Evolutionary conservation across 2,329 filamentous ascomycete genomes (phyloP), one percentile per base, ranked within the genome.

Genomic region (Hypoxylon sp.): DNA sequence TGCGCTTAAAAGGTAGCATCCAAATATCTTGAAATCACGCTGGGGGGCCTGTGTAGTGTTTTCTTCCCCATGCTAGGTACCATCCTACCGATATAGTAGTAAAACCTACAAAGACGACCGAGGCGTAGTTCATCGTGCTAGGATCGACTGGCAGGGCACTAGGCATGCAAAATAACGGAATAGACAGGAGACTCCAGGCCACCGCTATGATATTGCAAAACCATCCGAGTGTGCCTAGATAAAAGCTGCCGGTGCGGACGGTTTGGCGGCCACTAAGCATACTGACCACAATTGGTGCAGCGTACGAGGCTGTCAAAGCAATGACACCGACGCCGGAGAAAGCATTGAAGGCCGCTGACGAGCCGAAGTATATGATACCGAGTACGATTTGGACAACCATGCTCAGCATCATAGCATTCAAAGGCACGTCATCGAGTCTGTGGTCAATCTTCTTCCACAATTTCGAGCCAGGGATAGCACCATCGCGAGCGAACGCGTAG

Each of bases 161-260:
- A 0, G 90, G 91, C 89, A 92, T 91, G 79, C 89, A 93, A 83
- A 93, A 93, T 14, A 93, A 85, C 1, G 91, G 90, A 57, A 93
- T 87, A 36, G 89, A 90, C 59, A 93, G 84, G 13, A 84, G 72
- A 60, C 88, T 90, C 91, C 91, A 93, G 57, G 81, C 87, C 38
- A 91, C 78, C n/a, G 90, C 83, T 65, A 93, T 75, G 23, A 88
- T 73, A 75, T 93, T 93, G 80, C 84, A 86, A 56, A 89, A 78
- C 43, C 83, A 78, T 43, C 91, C 91, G 17, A 92, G 71, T 11
- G 79, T 76, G 25, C 91, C 91, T 2, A 93, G 85, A 70, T 87
- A 83, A 80, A 90, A 92, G 57, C 80, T 81, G 59, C 83, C 89
- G 1, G 79, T 82, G 65, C 82, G 81, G 60, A 92, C 82, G 63